These are phyloP conservation scores for Claviceps citrina DNA, from an alignment of 2,329 filamentous ascomycete species.

Conservation along the genomic window DNA sequence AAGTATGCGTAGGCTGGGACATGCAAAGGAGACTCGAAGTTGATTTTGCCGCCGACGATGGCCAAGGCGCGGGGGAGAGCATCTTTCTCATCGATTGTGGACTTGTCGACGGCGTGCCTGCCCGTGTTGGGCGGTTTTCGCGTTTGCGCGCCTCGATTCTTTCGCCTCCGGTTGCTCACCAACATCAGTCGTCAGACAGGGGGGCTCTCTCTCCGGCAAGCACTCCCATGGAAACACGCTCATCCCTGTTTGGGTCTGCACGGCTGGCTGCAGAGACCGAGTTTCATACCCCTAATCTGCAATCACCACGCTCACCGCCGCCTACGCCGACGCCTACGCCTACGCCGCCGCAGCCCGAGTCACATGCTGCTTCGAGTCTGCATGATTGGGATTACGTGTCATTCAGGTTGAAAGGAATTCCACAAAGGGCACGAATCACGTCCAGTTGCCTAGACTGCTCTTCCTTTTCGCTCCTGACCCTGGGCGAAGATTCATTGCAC, in stretches of 20 bases:
- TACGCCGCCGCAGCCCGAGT: no score
- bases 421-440: conserved; percentile 46
- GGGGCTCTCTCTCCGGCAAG: no score
- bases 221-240: conserved; percentile 3
- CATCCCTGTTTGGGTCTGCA: conserved; percentile 18
- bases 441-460: conserved; percentile 61
- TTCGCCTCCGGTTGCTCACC: conserved; percentile 2
- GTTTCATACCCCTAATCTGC: conserved; percentile 8
- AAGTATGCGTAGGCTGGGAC: conserved; percentile 72
- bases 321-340: no score
- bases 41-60: conserved; percentile 74
- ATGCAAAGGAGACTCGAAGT: conserved; percentile 77
- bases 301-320: conserved; percentile 11
- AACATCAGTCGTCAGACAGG: conserved; percentile 4
- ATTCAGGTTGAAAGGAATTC: conserved; percentile 39
- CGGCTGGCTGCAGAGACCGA: neutral
- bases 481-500: conserved; percentile 60
- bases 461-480: conserved; percentile 51
- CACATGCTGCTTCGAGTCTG: conserved; percentile 7
- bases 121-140: conserved; percentile 29
- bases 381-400: conserved; percentile 18
- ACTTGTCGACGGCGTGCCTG: conserved; percentile 38
- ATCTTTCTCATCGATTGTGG: conserved; percentile 63
- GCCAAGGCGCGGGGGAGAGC: conserved; percentile 58
- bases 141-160: conserved; percentile 17